Conservation (phyloP, 176 grass and related monocot genomes). For the Oryza longistaminata region DNA sequence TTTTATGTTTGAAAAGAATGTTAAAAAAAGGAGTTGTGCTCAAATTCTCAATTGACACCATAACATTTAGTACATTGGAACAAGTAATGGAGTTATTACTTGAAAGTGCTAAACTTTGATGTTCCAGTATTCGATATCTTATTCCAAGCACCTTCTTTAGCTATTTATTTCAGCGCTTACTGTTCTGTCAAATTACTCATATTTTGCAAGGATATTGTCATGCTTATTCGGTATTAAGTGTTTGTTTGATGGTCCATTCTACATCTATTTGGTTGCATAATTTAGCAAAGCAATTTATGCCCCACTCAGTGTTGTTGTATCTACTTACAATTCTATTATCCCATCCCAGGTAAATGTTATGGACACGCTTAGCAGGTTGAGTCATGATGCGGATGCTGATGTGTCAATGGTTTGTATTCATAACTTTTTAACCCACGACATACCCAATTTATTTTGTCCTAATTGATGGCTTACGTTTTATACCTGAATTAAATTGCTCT, state of each 20-base stretch:
- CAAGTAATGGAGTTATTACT: no score
- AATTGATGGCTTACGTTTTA: constrained; percentile 2
- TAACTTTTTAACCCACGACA: neutral
- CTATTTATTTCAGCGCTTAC: neutral
- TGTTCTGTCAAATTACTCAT: neutral
- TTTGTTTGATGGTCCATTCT: neutral
- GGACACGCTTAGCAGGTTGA: constrained; percentile 98
- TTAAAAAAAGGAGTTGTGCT: no score
- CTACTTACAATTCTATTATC: constrained; percentile 11
- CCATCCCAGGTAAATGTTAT: constrained; percentile 89
- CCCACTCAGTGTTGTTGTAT: neutral
- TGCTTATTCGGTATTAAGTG: neutral
- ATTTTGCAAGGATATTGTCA: neutral
- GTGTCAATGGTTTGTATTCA: constrained; percentile 73
- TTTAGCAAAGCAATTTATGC: neutral
- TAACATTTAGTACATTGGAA: no score
- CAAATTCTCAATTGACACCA: no score
- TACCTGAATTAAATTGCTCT: constrained; percentile 14
- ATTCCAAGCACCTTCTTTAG: neutral
- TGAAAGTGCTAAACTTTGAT: no score
- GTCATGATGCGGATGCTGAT: constrained; percentile 95
- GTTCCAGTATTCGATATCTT: no score
- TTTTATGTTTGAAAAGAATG: no score
- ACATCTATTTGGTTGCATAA: neutral
- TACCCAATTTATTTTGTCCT: neutral